These are phyloP conservation scores for Termitomyces sp. DNA, from an alignment of 768 basidiomycete species.

Conservation along the genomic window DNA sequence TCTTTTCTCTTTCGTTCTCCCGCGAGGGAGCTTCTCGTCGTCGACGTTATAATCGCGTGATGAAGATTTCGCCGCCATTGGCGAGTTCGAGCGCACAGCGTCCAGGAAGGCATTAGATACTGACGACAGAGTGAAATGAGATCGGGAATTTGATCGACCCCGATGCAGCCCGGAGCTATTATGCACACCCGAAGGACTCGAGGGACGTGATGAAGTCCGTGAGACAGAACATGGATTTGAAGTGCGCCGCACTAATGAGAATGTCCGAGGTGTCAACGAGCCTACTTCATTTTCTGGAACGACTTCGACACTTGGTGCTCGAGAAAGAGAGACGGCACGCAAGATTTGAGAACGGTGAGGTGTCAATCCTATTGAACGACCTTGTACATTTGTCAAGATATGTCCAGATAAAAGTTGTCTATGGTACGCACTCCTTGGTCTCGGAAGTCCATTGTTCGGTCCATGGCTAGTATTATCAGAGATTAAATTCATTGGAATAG, in stretches of 20 bases:
- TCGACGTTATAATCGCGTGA: constrained; percentile 14
- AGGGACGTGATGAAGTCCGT: constrained; percentile 9
- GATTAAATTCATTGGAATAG: constrained; percentile 21
- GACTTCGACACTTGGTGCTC: constrained; percentile 34
- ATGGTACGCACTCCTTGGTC: constrained; percentile 14
- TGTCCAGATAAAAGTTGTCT: neutral
- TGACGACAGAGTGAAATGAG: constrained; percentile 48
- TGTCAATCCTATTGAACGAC: constrained; percentile 5
- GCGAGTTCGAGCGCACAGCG: constrained; percentile 45
- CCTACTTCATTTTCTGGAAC: constrained; percentile 27
- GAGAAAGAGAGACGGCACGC: constrained; percentile 28
- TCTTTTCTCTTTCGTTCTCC: constrained; percentile 29
- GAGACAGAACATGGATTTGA: constrained; percentile 7
- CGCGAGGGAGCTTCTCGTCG: constrained; percentile 19
- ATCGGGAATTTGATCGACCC: constrained; percentile 24
- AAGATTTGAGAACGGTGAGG: constrained; percentile 12
- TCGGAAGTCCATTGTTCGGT: constrained; percentile 22
- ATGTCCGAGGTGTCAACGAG: constrained; percentile 8
- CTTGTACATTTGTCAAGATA: constrained; percentile 2
- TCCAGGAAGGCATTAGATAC: constrained; percentile 45
- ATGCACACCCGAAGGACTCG: constrained; percentile 3
- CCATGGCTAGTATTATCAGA: constrained; percentile 34
- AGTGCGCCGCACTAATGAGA: neutral
- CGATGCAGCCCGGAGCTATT: constrained; percentile 8
- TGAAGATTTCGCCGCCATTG: constrained; percentile 14